These are phyloP conservation scores for Panus rudis DNA, from an alignment of 768 basidiomycete species.

Conservation along the genomic window DNA sequence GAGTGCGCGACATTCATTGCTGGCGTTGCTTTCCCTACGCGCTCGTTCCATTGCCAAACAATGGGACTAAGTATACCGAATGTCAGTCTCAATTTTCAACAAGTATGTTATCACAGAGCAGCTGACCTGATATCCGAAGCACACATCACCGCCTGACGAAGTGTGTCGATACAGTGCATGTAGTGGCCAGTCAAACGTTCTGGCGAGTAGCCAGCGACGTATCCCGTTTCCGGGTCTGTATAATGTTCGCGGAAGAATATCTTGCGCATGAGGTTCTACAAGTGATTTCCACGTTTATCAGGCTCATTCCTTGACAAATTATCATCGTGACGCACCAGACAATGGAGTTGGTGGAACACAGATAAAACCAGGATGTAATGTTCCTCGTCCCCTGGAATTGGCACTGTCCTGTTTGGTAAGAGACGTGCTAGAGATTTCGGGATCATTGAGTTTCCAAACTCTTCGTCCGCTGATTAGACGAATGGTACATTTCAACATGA, in stretches of 20 bases:
- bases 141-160: neutral
- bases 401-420: neutral
- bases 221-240: neutral
- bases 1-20: neutral
- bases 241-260: slow-evolving; percentile 1
- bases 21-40: neutral
- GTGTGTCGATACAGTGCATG: slow-evolving; percentile 1
- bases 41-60: slow-evolving; percentile 3
- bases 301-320: too few relatives aligned
- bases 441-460: neutral
- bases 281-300: neutral
- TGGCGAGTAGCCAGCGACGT: neutral
- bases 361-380: neutral
- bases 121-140: slow-evolving; percentile 2
- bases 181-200: neutral
- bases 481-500: too few relatives aligned
- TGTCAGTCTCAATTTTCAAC: neutral
- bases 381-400: neutral
- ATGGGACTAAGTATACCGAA: neutral
- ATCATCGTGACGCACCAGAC: neutral
- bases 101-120: too few relatives aligned
- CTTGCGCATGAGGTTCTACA: slow-evolving; percentile 4
- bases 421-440: neutral
- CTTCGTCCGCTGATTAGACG: too few relatives aligned
- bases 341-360: slow-evolving; percentile 3